Base-by-base conservation (phyloP, 208 protist species). In the Trypanosoma platydactyli region DNA sequence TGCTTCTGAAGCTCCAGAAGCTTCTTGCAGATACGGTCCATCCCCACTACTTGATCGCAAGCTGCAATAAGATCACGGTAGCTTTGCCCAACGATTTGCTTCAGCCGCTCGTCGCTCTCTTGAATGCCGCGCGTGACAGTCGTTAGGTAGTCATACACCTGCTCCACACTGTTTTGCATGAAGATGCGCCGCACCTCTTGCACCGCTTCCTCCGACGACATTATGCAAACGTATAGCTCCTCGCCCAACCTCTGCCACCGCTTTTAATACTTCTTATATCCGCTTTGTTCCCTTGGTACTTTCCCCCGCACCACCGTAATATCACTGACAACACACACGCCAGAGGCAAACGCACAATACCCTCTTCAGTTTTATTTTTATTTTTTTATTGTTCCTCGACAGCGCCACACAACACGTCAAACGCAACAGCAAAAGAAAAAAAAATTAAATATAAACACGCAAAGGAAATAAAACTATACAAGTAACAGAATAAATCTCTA, bases 161-260 rank as follows among this genome's bases (percentile, higher is more conserved):
- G 76, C 3, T 68, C 71, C 12, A 86, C 75, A 18, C 81, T 82
- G 68, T 92, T 92, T 3, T 82, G 61, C 0, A 58, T 44, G 22
- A 89, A 77, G 27, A 92, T 87, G 50, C 83, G 71, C 0, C 76
- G 73, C 67, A 82, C 85, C 70, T 91, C 85, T 57, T 83, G 76
- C 22, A 76, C 64, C 5, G 83, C 81, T 20, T 86, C 86, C 46
- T 84, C 82, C 27, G 60, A 53, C 7, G 68, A 73, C 69, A 75
- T 75, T 1, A 18, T 29, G 0, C 22, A 41, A 22, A 13, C 41
- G 13, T 40, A 1, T 35, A 35, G 6, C 33, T 38, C 33, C 3
- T 9, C 33, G 5, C 33, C 33, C 33, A 3, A 38, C 33, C 33
- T 11, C 33, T 38, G 33, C 33, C 9, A 6, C 30, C 51, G 30